A percentile compares a stretch with the other conserved stretches of the same genome.
phyloP scores from a whole-genome alignment of 441 rosid genomes.

The Corymbia citriodora region DNA sequence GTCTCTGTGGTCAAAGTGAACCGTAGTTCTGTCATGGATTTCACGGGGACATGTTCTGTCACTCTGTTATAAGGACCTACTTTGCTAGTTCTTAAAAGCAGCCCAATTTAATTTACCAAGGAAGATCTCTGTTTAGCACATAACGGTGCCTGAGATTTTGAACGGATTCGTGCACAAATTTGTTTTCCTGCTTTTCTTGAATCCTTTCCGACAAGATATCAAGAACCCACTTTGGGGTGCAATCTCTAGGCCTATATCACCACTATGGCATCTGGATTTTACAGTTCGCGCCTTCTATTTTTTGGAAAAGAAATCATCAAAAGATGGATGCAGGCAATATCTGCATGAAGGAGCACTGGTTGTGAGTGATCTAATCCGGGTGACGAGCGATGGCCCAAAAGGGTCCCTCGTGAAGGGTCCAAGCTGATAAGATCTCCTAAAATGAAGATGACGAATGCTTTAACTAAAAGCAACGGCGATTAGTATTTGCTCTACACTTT shows the following conservation, averaged over 20 bases:
- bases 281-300: not conserved
- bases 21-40: not conserved
- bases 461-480: constrained; percentile 5
- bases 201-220: not conserved
- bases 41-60: not conserved
- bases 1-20: not conserved
- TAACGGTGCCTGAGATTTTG: not conserved
- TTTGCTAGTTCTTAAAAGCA: not conserved
- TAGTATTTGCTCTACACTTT: not conserved
- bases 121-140: not conserved
- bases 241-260: not conserved
- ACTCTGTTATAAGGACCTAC: not conserved
- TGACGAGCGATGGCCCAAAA: not conserved
- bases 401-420: not conserved
- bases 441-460: not conserved
- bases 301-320: not conserved
- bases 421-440: not conserved
- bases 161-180: not conserved
- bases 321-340: not conserved
- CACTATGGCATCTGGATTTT: not conserved
- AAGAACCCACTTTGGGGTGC: not conserved
- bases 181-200: not conserved
- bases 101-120: not conserved
- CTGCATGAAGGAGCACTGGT: not conserved
- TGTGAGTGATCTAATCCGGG: not conserved